Conservation (phyloP, 139 green algal species). For the Closterium sp. region DNA sequence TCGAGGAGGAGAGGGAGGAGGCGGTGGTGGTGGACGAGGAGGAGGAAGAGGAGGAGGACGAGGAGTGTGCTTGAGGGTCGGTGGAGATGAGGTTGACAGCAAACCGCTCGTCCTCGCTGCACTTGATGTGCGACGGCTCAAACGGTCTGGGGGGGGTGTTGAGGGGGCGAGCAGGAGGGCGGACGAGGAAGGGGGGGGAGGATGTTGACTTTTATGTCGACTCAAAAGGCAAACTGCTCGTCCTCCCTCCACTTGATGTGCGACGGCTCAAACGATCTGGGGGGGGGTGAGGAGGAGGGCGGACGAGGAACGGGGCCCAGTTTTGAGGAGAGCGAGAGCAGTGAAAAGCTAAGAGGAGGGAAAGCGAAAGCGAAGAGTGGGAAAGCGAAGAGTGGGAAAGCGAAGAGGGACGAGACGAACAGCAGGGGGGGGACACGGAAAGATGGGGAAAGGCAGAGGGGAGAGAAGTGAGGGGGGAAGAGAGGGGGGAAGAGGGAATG, state of each 20-base stretch:
- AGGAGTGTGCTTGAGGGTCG: background rate
- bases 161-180: no score
- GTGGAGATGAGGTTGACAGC: background rate
- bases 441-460: background rate
- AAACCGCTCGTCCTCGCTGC: background rate
- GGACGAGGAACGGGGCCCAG: background rate
- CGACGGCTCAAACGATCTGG: no score
- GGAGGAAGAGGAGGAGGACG: conserved; percentile 3
- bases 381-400: background rate
- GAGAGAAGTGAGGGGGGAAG: conserved; percentile 3
- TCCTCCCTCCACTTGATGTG: background rate
- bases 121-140: background rate
- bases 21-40: background rate
- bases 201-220: background rate
- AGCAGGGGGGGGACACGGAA: no score
- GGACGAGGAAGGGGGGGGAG: background rate
- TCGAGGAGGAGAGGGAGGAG: background rate
- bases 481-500: background rate
- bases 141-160: background rate
- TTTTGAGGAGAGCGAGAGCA: background rate
- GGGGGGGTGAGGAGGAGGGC: no score
- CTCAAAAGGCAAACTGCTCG: background rate
- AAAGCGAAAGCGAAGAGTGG: background rate
- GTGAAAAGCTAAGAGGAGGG: background rate
- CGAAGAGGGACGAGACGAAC: no score